Conservation (phyloP, 2,329 filamentous ascomycete genomes). For the Phyllosticta citrichinensis region DNA sequence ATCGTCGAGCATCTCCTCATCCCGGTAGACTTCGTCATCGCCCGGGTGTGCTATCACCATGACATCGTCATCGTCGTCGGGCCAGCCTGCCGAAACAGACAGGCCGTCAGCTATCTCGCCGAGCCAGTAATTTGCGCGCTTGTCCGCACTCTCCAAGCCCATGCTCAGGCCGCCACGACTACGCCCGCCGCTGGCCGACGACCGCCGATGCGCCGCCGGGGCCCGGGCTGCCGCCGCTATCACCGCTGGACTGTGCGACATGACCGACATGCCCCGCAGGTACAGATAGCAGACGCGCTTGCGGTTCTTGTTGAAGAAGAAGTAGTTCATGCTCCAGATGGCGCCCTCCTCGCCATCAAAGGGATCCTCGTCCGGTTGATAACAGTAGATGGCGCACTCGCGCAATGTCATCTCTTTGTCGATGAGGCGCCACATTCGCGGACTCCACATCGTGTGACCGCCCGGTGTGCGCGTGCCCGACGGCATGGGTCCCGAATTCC, state of each 20-base stretch:
- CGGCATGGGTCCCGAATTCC: conserved; percentile 25
- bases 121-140: conserved; percentile 83
- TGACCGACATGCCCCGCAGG: conserved; percentile 74
- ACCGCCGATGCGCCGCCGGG: neutral
- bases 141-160: conserved; percentile 42
- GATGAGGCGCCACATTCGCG: conserved; percentile 82
- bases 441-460: conserved; percentile 62
- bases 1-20: conserved; percentile 15
- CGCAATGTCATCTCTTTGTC: conserved; percentile 91
- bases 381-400: conserved; percentile 83
- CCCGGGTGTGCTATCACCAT: conserved; percentile 29
- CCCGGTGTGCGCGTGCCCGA: conserved; percentile 39
- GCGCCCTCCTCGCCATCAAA: conserved; percentile 87
- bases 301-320: conserved; percentile 89
- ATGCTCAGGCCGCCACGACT: neutral
- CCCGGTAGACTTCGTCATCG: conserved; percentile 26
- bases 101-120: conserved; percentile 46
- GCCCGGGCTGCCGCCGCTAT: conserved; percentile 8
- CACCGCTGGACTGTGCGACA: conserved; percentile 50
- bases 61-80: conserved; percentile 35
- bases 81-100: conserved; percentile 19
- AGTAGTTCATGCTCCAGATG: conserved; percentile 93
- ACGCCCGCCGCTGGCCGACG: neutral
- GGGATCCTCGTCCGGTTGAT: conserved; percentile 78
- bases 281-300: conserved; percentile 95